A percentile compares a stretch with the other conserved stretches of the same genome.
Conservation (phyloP, 2,329 filamentous ascomycete species). For the Plenodomus tracheiphilus region DNA sequence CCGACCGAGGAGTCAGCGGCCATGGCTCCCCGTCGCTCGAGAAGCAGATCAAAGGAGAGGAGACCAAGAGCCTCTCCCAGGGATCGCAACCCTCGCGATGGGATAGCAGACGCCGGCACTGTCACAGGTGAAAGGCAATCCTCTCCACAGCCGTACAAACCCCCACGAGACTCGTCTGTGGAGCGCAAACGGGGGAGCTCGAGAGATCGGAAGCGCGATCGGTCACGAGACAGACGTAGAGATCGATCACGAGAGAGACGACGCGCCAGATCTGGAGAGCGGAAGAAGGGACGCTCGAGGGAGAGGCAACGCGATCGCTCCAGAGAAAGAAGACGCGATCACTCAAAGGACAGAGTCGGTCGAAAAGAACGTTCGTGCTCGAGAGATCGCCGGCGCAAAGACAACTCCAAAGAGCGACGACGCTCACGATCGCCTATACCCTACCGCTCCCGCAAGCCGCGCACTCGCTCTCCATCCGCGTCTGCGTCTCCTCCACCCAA, state of each 20-base stretch:
- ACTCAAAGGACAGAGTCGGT: conserved; percentile 16
- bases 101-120: conserved; percentile 13
- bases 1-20: conserved; percentile 12
- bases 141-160: conserved; percentile 37
- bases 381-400: conserved; percentile 17
- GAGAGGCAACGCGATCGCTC: conserved; percentile 12
- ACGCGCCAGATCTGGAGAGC: conserved; percentile 18
- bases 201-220: conserved; percentile 12
- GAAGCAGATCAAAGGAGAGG: conserved; percentile 18
- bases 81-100: conserved; percentile 18
- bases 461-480: conserved; percentile 28
- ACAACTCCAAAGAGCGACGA: conserved; percentile 16
- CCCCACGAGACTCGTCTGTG: conserved; percentile 19
- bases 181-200: conserved; percentile 16
- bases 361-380: conserved; percentile 21
- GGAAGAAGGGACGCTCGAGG: conserved; percentile 21
- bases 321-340: conserved; percentile 14
- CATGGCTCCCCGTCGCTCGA: conserved; percentile 13
- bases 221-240: conserved; percentile 21
- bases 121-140: conserved; percentile 12
- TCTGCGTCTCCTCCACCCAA: conserved; percentile 38
- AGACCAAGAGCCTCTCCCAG: conserved; percentile 12
- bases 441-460: conserved; percentile 27
- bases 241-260: conserved; percentile 19
- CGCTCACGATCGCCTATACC: conserved; percentile 32